Percentiles rank a stretch among this genome's conserved stretches.
These are phyloP conservation scores for Trametes maxima DNA, from an alignment of 768 basidiomycete species.

Conservation along the genomic window DNA sequence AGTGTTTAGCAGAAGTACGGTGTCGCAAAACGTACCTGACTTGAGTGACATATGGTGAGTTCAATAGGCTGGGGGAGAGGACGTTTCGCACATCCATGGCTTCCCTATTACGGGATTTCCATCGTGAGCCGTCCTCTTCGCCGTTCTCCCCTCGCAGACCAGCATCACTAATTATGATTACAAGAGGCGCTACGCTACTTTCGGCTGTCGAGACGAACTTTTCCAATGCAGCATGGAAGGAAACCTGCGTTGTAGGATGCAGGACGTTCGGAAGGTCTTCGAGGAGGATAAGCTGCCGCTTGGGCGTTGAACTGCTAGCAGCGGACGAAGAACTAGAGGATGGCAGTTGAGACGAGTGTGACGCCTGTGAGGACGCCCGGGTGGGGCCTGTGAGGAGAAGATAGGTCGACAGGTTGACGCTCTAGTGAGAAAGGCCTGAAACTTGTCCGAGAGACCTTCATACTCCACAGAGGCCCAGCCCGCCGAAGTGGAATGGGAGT, in stretches of 20 bases:
- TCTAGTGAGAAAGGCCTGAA: slow-evolving; percentile 73
- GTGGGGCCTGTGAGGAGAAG: slow-evolving; percentile 34
- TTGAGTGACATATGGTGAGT: slow-evolving; percentile 76
- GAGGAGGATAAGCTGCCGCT: slow-evolving; percentile 69
- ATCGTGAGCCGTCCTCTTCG: slow-evolving; percentile 45
- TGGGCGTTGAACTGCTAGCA: slow-evolving; percentile 7
- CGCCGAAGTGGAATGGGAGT: neutral
- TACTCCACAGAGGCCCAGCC: slow-evolving; percentile 34
- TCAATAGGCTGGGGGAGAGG: slow-evolving; percentile 65
- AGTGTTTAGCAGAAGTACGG: neutral
- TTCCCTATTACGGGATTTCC: slow-evolving; percentile 51
- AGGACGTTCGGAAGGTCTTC: slow-evolving; percentile 93
- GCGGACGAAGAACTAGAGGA: slow-evolving; percentile 13
- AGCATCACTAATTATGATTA: slow-evolving; percentile 83
- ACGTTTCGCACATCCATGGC: slow-evolving; percentile 70
- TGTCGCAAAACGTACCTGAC: slow-evolving; percentile 60
- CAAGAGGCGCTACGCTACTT: slow-evolving; percentile 57
- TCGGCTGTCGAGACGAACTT: slow-evolving; percentile 46
- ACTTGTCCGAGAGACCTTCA: slow-evolving; percentile 64
- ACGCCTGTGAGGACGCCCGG: neutral
- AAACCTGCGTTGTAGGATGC: slow-evolving; percentile 64
- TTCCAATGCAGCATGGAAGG: slow-evolving; percentile 73
- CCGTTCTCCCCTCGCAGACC: slow-evolving; percentile 71
- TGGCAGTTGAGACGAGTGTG: neutral
- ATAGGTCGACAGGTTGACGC: slow-evolving; percentile 62